Evolutionary conservation across 2,329 filamentous ascomycete species (phyloP).

Genomic region (Colletotrichum abscissum): DNA sequence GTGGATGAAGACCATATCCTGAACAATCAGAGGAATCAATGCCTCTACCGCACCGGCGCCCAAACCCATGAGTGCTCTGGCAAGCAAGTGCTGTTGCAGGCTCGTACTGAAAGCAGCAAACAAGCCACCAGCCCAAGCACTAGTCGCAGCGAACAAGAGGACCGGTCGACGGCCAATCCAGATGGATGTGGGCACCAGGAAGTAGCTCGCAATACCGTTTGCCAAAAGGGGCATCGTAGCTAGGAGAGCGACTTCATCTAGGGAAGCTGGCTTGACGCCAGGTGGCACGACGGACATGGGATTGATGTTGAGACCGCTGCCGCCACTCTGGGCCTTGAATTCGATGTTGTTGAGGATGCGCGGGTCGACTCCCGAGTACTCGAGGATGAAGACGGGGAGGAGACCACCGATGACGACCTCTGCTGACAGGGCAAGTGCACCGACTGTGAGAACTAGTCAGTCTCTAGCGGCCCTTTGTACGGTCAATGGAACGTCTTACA

Average conservation of each 20-base stretch:
- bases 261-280: slow-evolving; percentile 42
- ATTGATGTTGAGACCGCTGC: slow-evolving; percentile 41
- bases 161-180: slow-evolving; percentile 49
- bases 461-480: neutral
- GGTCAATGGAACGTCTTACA: slow-evolving; percentile 37
- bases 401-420: slow-evolving; percentile 42
- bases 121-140: slow-evolving; percentile 48
- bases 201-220: slow-evolving; percentile 47
- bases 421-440: slow-evolving; percentile 42
- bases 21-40: slow-evolving; percentile 49
- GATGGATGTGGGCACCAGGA: slow-evolving; percentile 49
- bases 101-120: slow-evolving; percentile 47
- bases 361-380: slow-evolving; percentile 47
- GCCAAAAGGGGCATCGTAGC: slow-evolving; percentile 47
- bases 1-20: slow-evolving; percentile 52
- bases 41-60: slow-evolving; percentile 49
- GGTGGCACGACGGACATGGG: slow-evolving; percentile 35
- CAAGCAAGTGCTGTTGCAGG: slow-evolving; percentile 44
- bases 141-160: slow-evolving; percentile 44
- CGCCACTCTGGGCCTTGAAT: slow-evolving; percentile 36
- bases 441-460: slow-evolving; percentile 36
- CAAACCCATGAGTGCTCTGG: slow-evolving; percentile 46
- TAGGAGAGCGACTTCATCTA: slow-evolving; percentile 44
- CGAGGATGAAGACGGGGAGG: slow-evolving; percentile 47
- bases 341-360: slow-evolving; percentile 40